Evolutionary conservation across 2,329 filamentous ascomycete species (phyloP), one percentile per base, ranked within the genome.

Genomic region (Cryphonectria radicalis): DNA sequence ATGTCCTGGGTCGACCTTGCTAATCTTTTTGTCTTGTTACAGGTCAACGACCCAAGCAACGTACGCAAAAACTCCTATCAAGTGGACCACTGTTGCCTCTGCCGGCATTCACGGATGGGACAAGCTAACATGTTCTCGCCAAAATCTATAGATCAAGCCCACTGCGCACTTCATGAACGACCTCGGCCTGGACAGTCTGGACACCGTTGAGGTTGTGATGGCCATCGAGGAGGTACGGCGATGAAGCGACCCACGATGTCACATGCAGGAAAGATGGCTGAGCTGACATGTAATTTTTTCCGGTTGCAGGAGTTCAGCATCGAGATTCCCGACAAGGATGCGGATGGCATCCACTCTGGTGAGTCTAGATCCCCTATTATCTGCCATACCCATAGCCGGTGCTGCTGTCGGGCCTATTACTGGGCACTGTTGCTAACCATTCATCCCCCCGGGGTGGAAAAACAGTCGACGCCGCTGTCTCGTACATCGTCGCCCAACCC

Each of bases 151-250:
- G 95, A 93, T 99, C 81, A 93, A 91, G 79, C 85, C 89, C 74
- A 87, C 86, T 68, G 92, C 95, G 72, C 95, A 98, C 89, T 99
- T 99, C 85, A 89, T 94, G 81, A 98, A 98, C 83, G 95, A 99
- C 85, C 92, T 99, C 75, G 96, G 95, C 76, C 88, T 99, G 79
- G 96, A 99, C 87, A 97, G 93, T 85, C 89, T 99, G 83, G 96
- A 99, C 83, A 98, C 96, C 75, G 96, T 99, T 75, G 96, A 99
- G 88, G 96, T 99, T 76, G 96, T 99, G 78, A 99, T 99, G 96
- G 96, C 96, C 76, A 98, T 99, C 84, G 96, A 99, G 89, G 96
- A 99, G 91, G 92, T 94, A 84, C 75, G 83, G 35, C 5, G 42
- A 40, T 11, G 28, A 46, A 22, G 11, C 55, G 14, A 11, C 3